Conservation (phyloP, 257 asterid species). For the Fraxinus americana region DNA sequence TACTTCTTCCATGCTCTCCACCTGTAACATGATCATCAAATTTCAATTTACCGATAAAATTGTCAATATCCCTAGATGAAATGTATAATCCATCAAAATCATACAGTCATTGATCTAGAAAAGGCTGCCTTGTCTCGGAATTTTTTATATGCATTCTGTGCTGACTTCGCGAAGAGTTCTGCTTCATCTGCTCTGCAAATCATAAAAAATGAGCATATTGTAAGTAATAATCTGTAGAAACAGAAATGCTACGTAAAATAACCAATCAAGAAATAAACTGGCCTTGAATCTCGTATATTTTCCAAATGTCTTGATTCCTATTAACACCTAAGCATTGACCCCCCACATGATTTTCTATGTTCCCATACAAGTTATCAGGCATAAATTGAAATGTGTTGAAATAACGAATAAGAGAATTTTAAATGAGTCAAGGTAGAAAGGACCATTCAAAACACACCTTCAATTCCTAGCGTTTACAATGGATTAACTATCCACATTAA, state of each 20-base stretch:
- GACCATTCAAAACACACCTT: background rate
- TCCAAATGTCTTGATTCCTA: background rate
- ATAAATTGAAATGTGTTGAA: too few relatives aligned
- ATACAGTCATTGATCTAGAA: conserved; percentile 94
- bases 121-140: conserved; percentile 95
- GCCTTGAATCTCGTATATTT: background rate
- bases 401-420: too few relatives aligned
- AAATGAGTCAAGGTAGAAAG: too few relatives aligned
- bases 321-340: too few relatives aligned
- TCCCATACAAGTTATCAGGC: too few relatives aligned
- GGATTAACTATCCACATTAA: background rate
- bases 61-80: conserved; percentile 12
- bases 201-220: background rate
- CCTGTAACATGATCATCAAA: conserved; percentile 42
- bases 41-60: conserved; percentile 24
- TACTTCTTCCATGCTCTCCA: conserved; percentile 90
- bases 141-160: conserved; percentile 71
- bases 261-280: background rate
- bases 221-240: conserved; percentile 7
- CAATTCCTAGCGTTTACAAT: background rate
- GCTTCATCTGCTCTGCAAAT: conserved; percentile 84
- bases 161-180: conserved; percentile 88
- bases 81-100: conserved; percentile 30
- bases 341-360: too few relatives aligned
- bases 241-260: background rate